These are phyloP conservation scores for Basipetospora chlamydospora DNA, from an alignment of 2,329 filamentous ascomycete genomes.

Conservation along the genomic window DNA sequence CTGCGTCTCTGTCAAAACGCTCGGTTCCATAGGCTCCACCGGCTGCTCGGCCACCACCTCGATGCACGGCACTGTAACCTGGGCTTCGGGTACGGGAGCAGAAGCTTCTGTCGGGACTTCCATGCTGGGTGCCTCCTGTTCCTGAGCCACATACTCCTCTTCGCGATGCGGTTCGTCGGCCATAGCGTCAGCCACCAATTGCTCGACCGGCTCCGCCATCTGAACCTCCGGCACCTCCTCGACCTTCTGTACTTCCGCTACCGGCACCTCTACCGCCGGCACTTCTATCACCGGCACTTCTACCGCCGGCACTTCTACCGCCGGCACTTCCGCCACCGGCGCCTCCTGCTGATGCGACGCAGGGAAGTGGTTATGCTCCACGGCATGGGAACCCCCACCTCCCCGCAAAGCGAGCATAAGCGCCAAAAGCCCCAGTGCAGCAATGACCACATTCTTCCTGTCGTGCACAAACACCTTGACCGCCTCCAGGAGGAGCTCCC, in stretches of 20 bases:
- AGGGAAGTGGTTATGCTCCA: constrained; percentile 2
- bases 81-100: constrained; percentile 1
- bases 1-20: constrained; percentile 4
- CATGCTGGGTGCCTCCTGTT: neutral
- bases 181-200: neutral
- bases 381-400: constrained; percentile 12
- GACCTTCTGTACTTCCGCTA: too few species aligned
- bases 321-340: constrained; percentile 5
- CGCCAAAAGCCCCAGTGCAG: constrained; percentile 37
- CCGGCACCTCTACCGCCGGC: too few species aligned
- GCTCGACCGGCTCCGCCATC: constrained; percentile 3
- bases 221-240: too few species aligned
- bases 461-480: constrained; percentile 39
- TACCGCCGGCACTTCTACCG: neutral
- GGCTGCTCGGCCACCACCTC: constrained; percentile 6
- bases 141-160: too few species aligned
- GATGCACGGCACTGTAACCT: constrained; percentile 5
- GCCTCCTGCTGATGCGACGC: too few species aligned
- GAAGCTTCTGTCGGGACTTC: neutral
- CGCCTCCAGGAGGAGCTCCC: constrained; percentile 39
- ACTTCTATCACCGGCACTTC: constrained; percentile 5
- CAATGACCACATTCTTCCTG: constrained; percentile 44
- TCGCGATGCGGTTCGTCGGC: too few species aligned
- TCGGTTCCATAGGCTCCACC: constrained; percentile 7
- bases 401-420: constrained; percentile 31